Evolutionary conservation across 805 yeast genomes (phyloP).

Genomic region (Grigorovia jiainica): DNA sequence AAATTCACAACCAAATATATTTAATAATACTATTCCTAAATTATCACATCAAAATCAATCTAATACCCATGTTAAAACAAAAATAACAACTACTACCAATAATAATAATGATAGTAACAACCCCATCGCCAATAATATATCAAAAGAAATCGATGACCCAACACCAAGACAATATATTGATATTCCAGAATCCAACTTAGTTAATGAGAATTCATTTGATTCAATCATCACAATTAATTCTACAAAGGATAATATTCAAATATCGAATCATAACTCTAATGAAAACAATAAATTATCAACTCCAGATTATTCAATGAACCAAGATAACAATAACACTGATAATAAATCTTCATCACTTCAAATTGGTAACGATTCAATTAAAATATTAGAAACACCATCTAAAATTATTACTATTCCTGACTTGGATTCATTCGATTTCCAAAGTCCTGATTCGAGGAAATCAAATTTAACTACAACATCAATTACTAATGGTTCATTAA

Average conservation of each 20-base stretch:
- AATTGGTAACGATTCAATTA: conserved; percentile 10
- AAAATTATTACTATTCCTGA: conserved; percentile 22
- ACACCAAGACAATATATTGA: not conserved
- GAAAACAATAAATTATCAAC: not conserved
- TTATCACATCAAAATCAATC: not conserved
- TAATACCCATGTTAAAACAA: no score
- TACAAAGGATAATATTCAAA: not conserved
- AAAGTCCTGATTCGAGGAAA: conserved; percentile 8
- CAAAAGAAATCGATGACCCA: not conserved
- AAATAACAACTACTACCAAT: no score
- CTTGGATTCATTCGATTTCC: conserved; percentile 9
- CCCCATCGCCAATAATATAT: no score
- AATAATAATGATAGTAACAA: no score
- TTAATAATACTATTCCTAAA: not conserved
- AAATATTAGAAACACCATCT: conserved; percentile 21
- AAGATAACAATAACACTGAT: not conserved
- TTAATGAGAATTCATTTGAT: no score
- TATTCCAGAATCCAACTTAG: no score
- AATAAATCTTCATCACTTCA: not conserved
- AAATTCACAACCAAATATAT: not conserved
- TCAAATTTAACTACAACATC: not conserved
- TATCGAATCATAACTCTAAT: not conserved
- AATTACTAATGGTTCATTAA: conserved; percentile 13
- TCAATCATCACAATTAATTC: not conserved
- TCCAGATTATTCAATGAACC: not conserved